Percentiles rank a stretch among this genome's conserved stretches.
Conservation (phyloP, 129 eudicot species). For the Arctium minus region DNA sequence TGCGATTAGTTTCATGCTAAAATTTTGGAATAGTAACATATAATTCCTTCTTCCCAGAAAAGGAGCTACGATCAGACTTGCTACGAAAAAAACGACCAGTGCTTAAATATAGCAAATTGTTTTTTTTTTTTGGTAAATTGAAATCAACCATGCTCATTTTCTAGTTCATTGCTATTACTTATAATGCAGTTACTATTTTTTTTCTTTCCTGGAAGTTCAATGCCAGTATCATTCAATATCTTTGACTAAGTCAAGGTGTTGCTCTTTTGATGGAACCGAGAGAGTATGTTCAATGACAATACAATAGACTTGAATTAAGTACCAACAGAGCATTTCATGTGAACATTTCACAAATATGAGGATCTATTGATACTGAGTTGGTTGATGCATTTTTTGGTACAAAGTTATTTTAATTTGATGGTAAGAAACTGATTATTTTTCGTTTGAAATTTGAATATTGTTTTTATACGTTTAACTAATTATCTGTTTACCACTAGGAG, state of each 20-base stretch:
- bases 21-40: not conserved
- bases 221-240: not conserved
- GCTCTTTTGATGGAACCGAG: not conserved
- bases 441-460: not conserved
- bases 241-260: not conserved
- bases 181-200: not conserved
- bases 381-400: not conserved
- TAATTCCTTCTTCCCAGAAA: not conserved
- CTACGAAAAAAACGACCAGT: not conserved
- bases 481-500: not conserved
- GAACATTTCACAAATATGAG: not conserved
- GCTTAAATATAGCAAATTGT: not conserved
- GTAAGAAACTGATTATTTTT: not conserved
- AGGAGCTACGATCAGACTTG: not conserved
- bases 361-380: not conserved
- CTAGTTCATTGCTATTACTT: not conserved
- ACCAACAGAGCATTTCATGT: not conserved
- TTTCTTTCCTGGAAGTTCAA: not conserved
- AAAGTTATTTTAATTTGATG: not conserved
- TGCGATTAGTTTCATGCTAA: not conserved
- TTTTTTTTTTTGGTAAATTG: not conserved
- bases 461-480: not conserved
- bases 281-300: not conserved
- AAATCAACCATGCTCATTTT: not conserved
- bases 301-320: not conserved